Evolutionary conservation across 2,329 filamentous ascomycete species (phyloP).

Genomic region (Trichoderma sp.): DNA sequence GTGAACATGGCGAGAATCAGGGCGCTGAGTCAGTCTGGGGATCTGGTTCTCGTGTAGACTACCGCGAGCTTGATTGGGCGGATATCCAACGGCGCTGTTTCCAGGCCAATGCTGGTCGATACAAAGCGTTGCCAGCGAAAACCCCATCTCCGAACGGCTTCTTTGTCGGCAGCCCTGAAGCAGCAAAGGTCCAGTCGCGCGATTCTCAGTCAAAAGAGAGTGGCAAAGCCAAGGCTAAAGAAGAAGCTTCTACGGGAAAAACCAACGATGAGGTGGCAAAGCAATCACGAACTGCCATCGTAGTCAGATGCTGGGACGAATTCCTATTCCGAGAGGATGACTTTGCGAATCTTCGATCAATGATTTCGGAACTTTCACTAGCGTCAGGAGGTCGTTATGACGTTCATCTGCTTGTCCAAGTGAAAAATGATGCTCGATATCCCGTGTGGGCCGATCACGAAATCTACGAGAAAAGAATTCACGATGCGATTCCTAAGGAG

Average conservation of each 20-base stretch:
- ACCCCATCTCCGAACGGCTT: conserved; percentile 54
- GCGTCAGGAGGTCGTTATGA: conserved; percentile 86
- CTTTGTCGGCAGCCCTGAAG: conserved; percentile 43
- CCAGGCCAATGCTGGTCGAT: conserved; percentile 70
- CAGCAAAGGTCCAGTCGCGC: neutral
- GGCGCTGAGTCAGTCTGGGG: conserved; percentile 82
- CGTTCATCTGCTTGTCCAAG: conserved; percentile 81
- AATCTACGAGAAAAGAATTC: conserved; percentile 68
- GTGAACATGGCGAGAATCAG: conserved; percentile 80
- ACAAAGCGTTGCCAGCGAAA: conserved; percentile 53
- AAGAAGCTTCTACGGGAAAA: neutral
- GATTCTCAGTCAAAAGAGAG: conserved; percentile 1
- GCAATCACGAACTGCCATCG: conserved; percentile 65
- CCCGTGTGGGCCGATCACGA: conserved; percentile 79
- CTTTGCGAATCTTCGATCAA: conserved; percentile 77
- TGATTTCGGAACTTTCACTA: conserved; percentile 80
- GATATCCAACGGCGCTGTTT: conserved; percentile 76
- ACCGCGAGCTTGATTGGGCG: conserved; percentile 75
- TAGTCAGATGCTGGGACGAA: conserved; percentile 82
- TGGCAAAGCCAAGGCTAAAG: neutral
- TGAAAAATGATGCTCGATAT: conserved; percentile 73
- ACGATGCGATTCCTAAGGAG: conserved; percentile 74
- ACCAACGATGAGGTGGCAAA: conserved; percentile 30
- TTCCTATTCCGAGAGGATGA: conserved; percentile 80
- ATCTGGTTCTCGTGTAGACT: conserved; percentile 73